Evolutionary conservation across 768 basidiomycete species (phyloP).

Genomic region (Mycena alexandri): DNA sequence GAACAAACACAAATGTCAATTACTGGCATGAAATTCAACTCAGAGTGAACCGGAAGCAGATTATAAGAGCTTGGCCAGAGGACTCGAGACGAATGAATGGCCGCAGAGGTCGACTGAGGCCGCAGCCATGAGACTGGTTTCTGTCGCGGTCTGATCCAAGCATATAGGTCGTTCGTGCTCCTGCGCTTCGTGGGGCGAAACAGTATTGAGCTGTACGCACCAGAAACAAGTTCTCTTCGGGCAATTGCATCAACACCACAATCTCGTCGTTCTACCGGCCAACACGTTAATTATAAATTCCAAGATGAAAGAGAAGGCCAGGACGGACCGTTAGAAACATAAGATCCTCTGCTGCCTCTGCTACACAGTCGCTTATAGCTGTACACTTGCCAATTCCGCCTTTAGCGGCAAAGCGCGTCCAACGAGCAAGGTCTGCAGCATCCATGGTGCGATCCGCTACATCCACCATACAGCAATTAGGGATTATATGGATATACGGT

Average conservation of each 20-base stretch:
- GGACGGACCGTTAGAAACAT: constrained; percentile 86
- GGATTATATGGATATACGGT: constrained; percentile 28
- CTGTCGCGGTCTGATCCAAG: background rate
- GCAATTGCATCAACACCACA: constrained; percentile 78
- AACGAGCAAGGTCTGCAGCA: constrained; percentile 49
- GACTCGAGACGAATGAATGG: background rate
- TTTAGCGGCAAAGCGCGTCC: constrained; percentile 88
- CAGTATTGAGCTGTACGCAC: constrained; percentile 55
- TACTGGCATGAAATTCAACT: background rate
- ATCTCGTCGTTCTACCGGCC: constrained; percentile 79
- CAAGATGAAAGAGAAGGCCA: constrained; percentile 7
- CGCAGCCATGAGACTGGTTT: background rate
- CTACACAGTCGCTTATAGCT: constrained; percentile 80
- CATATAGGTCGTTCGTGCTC: background rate
- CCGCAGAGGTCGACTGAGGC: background rate
- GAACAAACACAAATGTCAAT: constrained; percentile 6
- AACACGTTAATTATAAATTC: constrained; percentile 16
- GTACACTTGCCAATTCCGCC: constrained; percentile 88
- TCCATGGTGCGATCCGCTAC: constrained; percentile 31
- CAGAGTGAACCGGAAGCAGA: too few species aligned
- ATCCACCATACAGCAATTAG: constrained; percentile 31
- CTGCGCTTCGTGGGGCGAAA: background rate
- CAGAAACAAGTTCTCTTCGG: constrained; percentile 68
- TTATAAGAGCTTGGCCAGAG: too few species aligned
- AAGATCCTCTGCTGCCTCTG: constrained; percentile 78